A percentile compares a stretch with the other conserved stretches of the same genome.
These are phyloP conservation scores for Phytophthora gonapodyides DNA, from an alignment of 352 stramenopile species.

Conservation along the genomic window DNA sequence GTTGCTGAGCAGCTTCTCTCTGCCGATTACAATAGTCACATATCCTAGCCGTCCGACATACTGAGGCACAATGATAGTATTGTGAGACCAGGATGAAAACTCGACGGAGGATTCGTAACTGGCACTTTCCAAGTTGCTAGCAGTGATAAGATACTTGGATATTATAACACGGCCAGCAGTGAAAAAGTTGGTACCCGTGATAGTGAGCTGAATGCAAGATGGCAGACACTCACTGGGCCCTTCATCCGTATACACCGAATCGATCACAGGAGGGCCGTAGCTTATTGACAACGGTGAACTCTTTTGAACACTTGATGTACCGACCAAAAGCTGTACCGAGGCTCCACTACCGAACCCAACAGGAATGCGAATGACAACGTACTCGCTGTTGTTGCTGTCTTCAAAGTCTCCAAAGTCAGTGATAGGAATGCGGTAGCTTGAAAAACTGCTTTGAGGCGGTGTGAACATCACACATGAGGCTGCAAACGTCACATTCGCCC, in stretches of 20 bases:
- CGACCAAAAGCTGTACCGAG: conserved; percentile 44
- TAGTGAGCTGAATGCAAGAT: conserved; percentile 52
- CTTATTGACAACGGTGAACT: conserved; percentile 37
- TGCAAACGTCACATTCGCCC: conserved; percentile 40
- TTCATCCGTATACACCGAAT: conserved; percentile 65
- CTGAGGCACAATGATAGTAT: conserved; percentile 43
- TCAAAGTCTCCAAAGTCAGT: conserved; percentile 44
- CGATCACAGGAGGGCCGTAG: conserved; percentile 53
- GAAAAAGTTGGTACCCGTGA: conserved; percentile 63
- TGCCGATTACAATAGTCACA: conserved; percentile 54
- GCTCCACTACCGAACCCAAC: conserved; percentile 45
- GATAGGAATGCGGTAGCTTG: conserved; percentile 44
- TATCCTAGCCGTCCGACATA: conserved; percentile 53
- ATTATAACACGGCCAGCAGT: conserved; percentile 43
- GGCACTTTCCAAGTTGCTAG: conserved; percentile 26
- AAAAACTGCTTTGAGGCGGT: conserved; percentile 36
- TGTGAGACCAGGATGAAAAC: conserved; percentile 46
- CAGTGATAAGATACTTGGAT: conserved; percentile 43
- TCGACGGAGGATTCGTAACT: conserved; percentile 26
- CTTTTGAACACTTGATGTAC: conserved; percentile 44
- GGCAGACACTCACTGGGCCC: conserved; percentile 48
- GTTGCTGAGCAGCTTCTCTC: conserved; percentile 50
- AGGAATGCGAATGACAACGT: conserved; percentile 45
- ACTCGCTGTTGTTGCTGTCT: conserved; percentile 37
- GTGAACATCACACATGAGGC: conserved; percentile 53